Evolutionary conservation across 768 basidiomycete genomes (phyloP).

Genomic region (Podaxis sp.): DNA sequence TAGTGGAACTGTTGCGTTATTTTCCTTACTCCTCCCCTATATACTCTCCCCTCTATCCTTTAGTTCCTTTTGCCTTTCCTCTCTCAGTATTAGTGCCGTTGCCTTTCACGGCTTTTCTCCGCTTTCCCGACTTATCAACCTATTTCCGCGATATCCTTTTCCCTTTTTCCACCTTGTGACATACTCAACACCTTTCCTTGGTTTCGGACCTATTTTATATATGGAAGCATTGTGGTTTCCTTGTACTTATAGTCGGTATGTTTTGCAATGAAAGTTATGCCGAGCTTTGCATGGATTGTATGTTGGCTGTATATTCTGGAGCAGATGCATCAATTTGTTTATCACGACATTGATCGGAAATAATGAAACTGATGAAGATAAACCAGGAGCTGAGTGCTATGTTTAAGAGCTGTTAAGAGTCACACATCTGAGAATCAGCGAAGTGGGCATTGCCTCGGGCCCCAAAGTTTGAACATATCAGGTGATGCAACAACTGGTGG

Average conservation of each 20-base stretch:
- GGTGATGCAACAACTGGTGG: too few species aligned
- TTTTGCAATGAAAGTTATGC: constrained; percentile 6
- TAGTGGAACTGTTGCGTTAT: background rate
- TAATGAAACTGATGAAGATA: too few species aligned
- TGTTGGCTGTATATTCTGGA: background rate
- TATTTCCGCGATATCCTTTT: background rate
- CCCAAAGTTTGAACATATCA: too few species aligned
- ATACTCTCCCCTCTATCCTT: background rate
- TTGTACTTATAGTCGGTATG: constrained; percentile 2
- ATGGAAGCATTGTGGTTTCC: constrained; percentile 6
- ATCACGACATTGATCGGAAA: background rate
- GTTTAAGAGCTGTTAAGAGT: too few species aligned
- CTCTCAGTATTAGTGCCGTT: background rate
- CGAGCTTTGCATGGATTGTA: background rate
- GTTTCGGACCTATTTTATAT: constrained; percentile 1
- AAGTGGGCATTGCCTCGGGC: too few species aligned
- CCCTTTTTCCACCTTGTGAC: background rate
- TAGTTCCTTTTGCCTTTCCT: background rate
- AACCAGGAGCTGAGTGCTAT: too few species aligned
- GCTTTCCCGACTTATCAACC: background rate
- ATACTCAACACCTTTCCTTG: background rate
- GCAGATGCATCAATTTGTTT: background rate
- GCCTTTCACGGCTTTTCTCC: background rate
- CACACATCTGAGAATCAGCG: too few species aligned
- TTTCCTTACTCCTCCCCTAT: background rate